Evolutionary conservation across 208 protist genomes (phyloP).

Genomic region (Acanthamoeba triangularis): DNA sequence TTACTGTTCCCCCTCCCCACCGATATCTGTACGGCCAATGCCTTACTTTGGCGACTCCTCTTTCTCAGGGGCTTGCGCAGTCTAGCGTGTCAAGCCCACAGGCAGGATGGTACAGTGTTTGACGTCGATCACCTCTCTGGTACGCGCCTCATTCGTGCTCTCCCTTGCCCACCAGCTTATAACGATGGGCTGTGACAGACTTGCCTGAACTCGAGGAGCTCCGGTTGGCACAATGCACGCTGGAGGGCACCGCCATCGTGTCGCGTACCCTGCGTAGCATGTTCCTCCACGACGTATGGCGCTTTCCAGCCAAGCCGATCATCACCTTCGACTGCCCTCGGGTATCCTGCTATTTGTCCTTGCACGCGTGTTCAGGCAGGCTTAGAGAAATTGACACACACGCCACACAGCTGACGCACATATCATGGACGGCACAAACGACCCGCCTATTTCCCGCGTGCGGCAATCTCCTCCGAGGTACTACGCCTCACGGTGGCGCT

Average conservation of each 20-base stretch:
- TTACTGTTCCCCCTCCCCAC: neutral
- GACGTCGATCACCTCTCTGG: neutral
- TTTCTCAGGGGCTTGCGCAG: neutral
- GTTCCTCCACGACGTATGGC: slow-evolving; percentile 12
- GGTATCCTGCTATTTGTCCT: neutral
- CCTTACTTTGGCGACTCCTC: neutral
- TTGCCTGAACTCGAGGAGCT: slow-evolving; percentile 26
- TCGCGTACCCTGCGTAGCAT: neutral
- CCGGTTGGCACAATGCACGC: neutral
- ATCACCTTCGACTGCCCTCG: slow-evolving; percentile 15
- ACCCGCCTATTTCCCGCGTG: neutral
- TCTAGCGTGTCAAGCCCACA: neutral
- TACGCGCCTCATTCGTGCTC: neutral
- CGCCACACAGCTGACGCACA: neutral
- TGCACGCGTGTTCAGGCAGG: too few relatives aligned
- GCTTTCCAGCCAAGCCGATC: slow-evolving; percentile 14
- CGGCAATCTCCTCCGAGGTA: neutral
- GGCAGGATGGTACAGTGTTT: slow-evolving; percentile 11
- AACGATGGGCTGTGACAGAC: neutral
- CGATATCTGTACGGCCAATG: neutral
- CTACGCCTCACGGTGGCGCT: too few relatives aligned
- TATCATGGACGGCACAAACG: slow-evolving; percentile 16
- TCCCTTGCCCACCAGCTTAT: neutral
- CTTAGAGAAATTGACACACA: neutral
- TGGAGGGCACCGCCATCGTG: neutral